Evolutionary conservation across 495 filamentous ascomycete species (phyloP).

Genomic region (Penicillium parvum): DNA sequence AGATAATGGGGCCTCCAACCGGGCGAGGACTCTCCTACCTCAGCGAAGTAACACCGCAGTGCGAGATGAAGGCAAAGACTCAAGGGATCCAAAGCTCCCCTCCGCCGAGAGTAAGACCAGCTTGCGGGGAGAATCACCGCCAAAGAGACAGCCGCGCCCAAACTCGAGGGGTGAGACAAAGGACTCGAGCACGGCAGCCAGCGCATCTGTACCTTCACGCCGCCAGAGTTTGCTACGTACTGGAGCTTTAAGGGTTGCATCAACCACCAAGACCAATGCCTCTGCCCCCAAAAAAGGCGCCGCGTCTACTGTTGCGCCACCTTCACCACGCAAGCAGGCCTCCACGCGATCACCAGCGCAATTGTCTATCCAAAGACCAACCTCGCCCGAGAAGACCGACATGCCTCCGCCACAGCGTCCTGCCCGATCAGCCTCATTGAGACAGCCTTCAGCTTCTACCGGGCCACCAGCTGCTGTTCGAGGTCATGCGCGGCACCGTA

Average conservation of each 20-base stretch:
- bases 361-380: slow-evolving; percentile 16
- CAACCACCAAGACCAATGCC: slow-evolving; percentile 12
- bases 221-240: slow-evolving; percentile 37
- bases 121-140: slow-evolving; percentile 16
- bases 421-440: slow-evolving; percentile 38
- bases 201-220: slow-evolving; percentile 14
- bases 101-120: slow-evolving; percentile 5
- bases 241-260: slow-evolving; percentile 19
- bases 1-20: slow-evolving; percentile 13
- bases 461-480: slow-evolving; percentile 12
- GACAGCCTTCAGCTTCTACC: slow-evolving; percentile 28
- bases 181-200: background rate
- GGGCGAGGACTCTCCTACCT: slow-evolving; percentile 23
- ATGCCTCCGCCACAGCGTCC: slow-evolving; percentile 38
- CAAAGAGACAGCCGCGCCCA: slow-evolving; percentile 11
- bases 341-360: slow-evolving; percentile 9
- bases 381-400: slow-evolving; percentile 35
- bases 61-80: slow-evolving; percentile 12
- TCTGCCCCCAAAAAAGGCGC: slow-evolving; percentile 18
- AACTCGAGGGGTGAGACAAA: slow-evolving; percentile 9
- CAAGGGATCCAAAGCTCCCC: slow-evolving; percentile 12
- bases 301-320: slow-evolving; percentile 16
- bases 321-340: slow-evolving; percentile 31
- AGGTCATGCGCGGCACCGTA: slow-evolving; percentile 36
- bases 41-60: slow-evolving; percentile 16